phyloP scores from a whole-genome alignment of 208 protist species.

The Angomonas ambiguus region DNA sequence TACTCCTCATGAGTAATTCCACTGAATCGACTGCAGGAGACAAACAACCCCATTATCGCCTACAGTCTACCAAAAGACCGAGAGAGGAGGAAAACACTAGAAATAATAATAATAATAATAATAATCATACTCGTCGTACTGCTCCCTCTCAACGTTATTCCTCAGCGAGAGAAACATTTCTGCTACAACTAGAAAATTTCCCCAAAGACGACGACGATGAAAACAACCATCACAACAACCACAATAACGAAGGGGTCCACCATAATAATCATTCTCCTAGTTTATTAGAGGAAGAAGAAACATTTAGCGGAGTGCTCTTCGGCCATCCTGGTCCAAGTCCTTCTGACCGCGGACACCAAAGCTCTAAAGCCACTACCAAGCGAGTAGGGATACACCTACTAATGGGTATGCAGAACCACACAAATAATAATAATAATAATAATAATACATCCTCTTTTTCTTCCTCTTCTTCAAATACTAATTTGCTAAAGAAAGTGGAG shows the following conservation, averaged over 20 bases:
- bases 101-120: not conserved
- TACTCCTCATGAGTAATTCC: no score
- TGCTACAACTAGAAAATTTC: conserved; percentile 25
- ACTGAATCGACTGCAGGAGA: no score
- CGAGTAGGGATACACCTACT: not conserved
- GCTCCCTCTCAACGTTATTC: not conserved
- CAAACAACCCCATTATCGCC: no score
- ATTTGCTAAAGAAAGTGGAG: conserved; percentile 43
- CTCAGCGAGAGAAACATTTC: conserved; percentile 24
- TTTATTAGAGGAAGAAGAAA: not conserved
- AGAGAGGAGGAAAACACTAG: no score
- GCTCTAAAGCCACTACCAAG: no score
- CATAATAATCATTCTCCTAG: not conserved
- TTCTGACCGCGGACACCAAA: no score
- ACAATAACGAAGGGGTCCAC: not conserved
- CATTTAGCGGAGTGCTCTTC: no score
- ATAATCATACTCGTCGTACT: not conserved
- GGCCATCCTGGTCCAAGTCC: no score
- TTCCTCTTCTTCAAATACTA: no score
- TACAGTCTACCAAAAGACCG: no score
- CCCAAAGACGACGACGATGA: conserved; percentile 42
- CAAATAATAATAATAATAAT: not conserved
- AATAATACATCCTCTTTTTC: no score
- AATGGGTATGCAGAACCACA: not conserved
- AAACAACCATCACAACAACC: not conserved